Conservation (phyloP, 2,329 filamentous ascomycete species). For the Aspergillus carbonarius region DNA sequence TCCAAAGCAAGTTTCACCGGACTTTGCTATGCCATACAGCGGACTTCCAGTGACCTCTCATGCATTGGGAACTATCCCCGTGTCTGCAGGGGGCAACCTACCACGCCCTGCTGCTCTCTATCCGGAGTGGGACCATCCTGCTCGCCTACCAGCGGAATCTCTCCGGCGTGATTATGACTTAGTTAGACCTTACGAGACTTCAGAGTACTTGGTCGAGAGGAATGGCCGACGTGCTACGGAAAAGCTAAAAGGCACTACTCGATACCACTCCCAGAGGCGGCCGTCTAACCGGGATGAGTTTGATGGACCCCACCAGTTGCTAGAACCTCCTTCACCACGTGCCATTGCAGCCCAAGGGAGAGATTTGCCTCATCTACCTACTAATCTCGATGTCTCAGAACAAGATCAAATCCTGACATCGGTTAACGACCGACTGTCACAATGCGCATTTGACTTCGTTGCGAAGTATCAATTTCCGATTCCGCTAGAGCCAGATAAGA, state of each 20-base stretch:
- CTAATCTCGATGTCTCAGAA: conserved; percentile 78
- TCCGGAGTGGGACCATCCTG: conserved; percentile 36
- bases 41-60: conserved; percentile 29
- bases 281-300: conserved; percentile 85
- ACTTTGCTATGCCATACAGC: conserved; percentile 32
- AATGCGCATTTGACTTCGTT: conserved; percentile 86
- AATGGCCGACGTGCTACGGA: conserved; percentile 34
- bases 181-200: conserved; percentile 31
- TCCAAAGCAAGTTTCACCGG: conserved; percentile 25
- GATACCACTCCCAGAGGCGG: conserved; percentile 58
- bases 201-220: conserved; percentile 39
- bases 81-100: conserved; percentile 32
- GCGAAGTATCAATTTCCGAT: conserved; percentile 90
- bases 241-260: conserved; percentile 30
- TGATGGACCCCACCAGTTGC: conserved; percentile 79
- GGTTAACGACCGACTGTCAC: conserved; percentile 81
- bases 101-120: conserved; percentile 31
- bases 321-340: conserved; percentile 69
- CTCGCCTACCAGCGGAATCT: conserved; percentile 31
- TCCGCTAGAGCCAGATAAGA: conserved; percentile 77
- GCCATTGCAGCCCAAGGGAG: conserved; percentile 74
- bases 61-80: conserved; percentile 28
- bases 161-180: conserved; percentile 35
- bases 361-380: conserved; percentile 77
- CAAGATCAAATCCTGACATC: conserved; percentile 77